These are phyloP conservation scores for Backusella sp. DNA, from an alignment of 192 early-diverging fungal genomes.

Conservation along the genomic window DNA sequence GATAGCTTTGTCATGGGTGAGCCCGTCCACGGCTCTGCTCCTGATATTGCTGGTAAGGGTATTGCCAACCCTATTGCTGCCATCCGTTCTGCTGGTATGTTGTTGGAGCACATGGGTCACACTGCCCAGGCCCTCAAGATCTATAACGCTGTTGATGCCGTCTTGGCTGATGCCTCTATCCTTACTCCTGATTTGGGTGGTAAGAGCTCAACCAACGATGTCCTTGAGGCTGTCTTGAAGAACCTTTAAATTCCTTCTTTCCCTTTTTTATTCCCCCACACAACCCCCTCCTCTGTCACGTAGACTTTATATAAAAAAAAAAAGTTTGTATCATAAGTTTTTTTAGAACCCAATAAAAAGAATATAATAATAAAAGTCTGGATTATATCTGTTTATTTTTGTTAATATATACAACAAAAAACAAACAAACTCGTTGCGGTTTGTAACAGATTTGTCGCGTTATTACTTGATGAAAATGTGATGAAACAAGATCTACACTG, in stretches of 20 bases:
- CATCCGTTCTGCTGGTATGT: constrained; percentile 90
- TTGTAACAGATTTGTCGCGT: neutral
- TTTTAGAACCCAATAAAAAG: neutral
- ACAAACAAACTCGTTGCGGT: neutral
- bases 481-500: too few species aligned
- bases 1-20: constrained; percentile 95
- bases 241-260: constrained; percentile 42
- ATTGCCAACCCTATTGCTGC: constrained; percentile 97
- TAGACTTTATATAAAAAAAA: neutral
- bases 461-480: too few species aligned
- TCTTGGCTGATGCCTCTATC: constrained; percentile 57
- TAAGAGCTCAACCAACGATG: constrained; percentile 74
- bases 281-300: neutral
- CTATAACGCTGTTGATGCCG: constrained; percentile 83
- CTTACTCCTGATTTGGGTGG: constrained; percentile 92
- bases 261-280: neutral
- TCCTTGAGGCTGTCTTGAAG: constrained; percentile 81
- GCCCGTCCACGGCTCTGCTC: constrained; percentile 88
- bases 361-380: neutral
- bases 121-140: constrained; percentile 71
- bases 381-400: neutral
- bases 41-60: constrained; percentile 96
- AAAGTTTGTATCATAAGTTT: constrained; percentile 6
- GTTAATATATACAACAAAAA: neutral
- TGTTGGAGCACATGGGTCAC: constrained; percentile 85